Evolutionary conservation across 2,329 filamentous ascomycete species (phyloP), one percentile per base, ranked within the genome.

Genomic region (Penicillium rolfsii): DNA sequence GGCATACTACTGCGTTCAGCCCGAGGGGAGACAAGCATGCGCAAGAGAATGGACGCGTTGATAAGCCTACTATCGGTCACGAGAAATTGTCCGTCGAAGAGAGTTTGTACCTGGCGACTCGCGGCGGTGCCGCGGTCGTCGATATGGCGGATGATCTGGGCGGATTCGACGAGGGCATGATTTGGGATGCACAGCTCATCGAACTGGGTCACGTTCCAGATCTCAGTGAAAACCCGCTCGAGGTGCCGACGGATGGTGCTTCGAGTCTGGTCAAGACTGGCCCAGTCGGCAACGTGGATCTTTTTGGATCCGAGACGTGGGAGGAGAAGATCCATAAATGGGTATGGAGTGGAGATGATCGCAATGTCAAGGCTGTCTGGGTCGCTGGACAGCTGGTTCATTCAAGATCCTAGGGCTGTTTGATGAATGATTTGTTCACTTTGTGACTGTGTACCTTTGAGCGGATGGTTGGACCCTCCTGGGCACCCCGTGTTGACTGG

Each of bases 261-360:
- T 48, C 11, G 8, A 43, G 50, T 50, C 55, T 57, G 22, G 78
- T 79, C 0, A 77, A 77, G 5, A 76, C 80, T 3, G 81, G 81
- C 0, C 69, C 83, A 3, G 78, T 79, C 1, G 88, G 89, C 0
- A 87, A 88, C 50, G 91, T 97, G 0, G 93, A 97, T 76, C 76
- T 97, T 0, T 99, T 97, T 80, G 93, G 93, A 0, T 92, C 89
- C 85, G 94, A 98, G 83, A 85, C 73, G n/a, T 96, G 91, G 91
- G 86, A 89, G 41, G 91, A 98, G 71, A 86, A 82, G 71, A 79
- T 98, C 11, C 91, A 91, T 55, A 99, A 99, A 82, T 99, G 95
- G 95, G 82, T 98, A 63, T 99, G 91, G 78, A 90, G 87, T 66
- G 95, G 95, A 0, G 93, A 98, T 80, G 95, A 98, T 78, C 83